Base-by-base conservation (phyloP, 306 rosid genomes). In the Prinsepia uniflora region DNA sequence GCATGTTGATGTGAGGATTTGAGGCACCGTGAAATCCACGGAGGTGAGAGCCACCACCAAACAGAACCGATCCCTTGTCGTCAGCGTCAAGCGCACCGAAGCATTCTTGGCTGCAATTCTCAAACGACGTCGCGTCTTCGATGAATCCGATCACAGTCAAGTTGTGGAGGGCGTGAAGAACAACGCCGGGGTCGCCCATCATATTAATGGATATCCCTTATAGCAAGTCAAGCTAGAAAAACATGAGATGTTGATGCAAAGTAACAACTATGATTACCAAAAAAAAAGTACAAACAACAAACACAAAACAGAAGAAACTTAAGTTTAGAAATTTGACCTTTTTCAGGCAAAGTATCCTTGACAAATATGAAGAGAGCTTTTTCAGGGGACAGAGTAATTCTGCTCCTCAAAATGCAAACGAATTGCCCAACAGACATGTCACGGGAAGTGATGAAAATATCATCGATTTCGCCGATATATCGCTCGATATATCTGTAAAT, bases 331-430 rank as follows among this genome's bases (percentile, higher is more conserved):
- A 13, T 8, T 17, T 73, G 76, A 90, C 96, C 87, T 66, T 86
- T 88, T 70, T 82, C 95, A 36, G 98, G 96, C 64, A 89, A 79
- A 49, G 96, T 87, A 61, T 89, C 82, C 58, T 86, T 80, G 24
- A 92, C 96, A 82, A 92, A 89, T 8, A 86, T 72, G 75, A 92
- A 89, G 58, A 92, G 96, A 67, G 98, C 98, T 75, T 86, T 89
- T 63, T 95, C 92, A 20, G 83, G 81, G 20, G 79, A 79, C 41
- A 89, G 77, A 76, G 44, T 63, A 76, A 89, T 95, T 77, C 96
- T 89, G 72, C 74, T 65, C 71, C 90, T 87, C 79, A 92, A 78
- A 72, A 81, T 72, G 78, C 85, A 85, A 73, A 84, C 86, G 82
- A 89, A 92, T 63, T 87, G 89, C 30, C 98, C 98, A 24, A 80